Evolutionary conservation across 768 basidiomycete genomes (phyloP), one percentile per base, ranked within the genome.

Genomic region (Hypsizygus marmoreus): DNA sequence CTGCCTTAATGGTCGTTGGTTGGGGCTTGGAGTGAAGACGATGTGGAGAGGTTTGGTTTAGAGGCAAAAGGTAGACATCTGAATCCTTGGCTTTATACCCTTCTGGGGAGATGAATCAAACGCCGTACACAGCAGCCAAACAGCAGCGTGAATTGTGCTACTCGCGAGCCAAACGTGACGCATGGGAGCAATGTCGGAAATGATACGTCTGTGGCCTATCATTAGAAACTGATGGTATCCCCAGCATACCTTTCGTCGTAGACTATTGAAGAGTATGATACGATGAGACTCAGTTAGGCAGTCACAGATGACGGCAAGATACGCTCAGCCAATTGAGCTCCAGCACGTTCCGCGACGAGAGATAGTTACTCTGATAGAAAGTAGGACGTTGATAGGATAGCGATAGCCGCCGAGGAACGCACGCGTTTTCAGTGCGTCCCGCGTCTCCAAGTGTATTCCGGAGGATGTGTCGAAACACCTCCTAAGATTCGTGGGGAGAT

Each of bases 101-200:
- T 35, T 24, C 22, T 40, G 11, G 9, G 28, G 20, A 19, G 13
- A 13, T 12, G 6, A 30, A 19, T 40, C 43, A 28, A 20, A 34
- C 20, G 39, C 32, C 12, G 28, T 17, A 11, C 22, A 24, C 24
- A 38, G 16, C n/a, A 6, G 33, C 24, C n/a, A 19, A 30, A 31
- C 24, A 33, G 19, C 6, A 26, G 55, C 43, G 55, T 47, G 45
- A 56, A 41, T 56, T 56, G 45, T 50, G 55, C 55, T 25, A 53
- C 38, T 56, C 22, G 51, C 20, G 14, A 47, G n/a, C 17, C 22
- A 11, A 22, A 25, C 36, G 26, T 24, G 34, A 12, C 12, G 23
- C 22, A 13, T 4, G n/a, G 40, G 35, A 12, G 31, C 13, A 31
- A 42, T 22, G 24, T 38, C 32, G 34, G 41, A 49, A 35, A 37